phyloP scores from a whole-genome alignment of 2,329 filamentous ascomycete species.

The Colletotrichum graminicola region DNA sequence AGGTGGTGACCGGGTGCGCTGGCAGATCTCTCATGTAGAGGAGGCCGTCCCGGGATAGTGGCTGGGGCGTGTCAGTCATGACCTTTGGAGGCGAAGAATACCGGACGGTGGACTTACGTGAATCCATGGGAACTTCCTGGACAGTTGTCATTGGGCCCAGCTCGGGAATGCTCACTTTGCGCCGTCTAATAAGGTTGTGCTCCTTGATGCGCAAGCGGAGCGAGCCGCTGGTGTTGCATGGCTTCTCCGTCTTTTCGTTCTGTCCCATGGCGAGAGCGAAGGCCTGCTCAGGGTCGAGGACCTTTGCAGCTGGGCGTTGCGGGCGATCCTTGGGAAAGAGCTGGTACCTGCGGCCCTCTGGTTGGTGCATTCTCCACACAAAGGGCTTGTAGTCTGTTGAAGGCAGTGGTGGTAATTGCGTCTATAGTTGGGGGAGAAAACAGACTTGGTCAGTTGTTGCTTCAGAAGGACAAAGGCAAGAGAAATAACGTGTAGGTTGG shows the following conservation, averaged over 20 bases:
- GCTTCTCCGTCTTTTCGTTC: conserved; percentile 57
- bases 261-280: conserved; percentile 58
- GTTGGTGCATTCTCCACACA: conserved; percentile 70
- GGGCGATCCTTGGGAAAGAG: conserved; percentile 69
- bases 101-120: conserved; percentile 68
- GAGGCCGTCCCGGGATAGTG: conserved; percentile 75
- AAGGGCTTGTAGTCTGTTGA: conserved; percentile 61
- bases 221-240: conserved; percentile 52
- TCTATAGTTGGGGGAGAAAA: conserved; percentile 40
- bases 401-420: conserved; percentile 40
- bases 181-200: conserved; percentile 67
- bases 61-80: conserved; percentile 57
- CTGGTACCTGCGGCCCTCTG: conserved; percentile 69
- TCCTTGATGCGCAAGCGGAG: conserved; percentile 69
- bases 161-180: conserved; percentile 75
- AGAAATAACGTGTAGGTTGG: conserved; percentile 18
- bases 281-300: conserved; percentile 64
- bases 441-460: conserved; percentile 36
- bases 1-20: conserved; percentile 69
- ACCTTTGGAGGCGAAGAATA: neutral
- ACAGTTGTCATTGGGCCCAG: conserved; percentile 77
- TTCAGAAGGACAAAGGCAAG: conserved; percentile 40
- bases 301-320: conserved; percentile 57
- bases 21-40: conserved; percentile 73
- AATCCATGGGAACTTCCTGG: conserved; percentile 76